Evolutionary conservation across 768 basidiomycete species (phyloP).

Genomic region (Astraeus odoratus): DNA sequence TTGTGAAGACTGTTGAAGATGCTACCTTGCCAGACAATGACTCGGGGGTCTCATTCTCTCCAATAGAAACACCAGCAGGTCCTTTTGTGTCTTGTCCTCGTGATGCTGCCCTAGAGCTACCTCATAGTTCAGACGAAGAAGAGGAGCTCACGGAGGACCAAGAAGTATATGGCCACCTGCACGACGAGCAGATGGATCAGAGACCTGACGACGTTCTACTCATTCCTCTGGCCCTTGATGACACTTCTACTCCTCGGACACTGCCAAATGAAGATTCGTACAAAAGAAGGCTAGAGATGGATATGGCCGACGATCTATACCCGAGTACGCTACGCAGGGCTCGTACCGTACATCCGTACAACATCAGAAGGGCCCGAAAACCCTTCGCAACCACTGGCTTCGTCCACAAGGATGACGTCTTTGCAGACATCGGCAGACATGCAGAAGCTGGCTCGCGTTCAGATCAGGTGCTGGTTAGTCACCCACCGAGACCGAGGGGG

Average conservation of each 20-base stretch:
- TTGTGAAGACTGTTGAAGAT: background rate
- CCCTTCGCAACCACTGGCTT: background rate
- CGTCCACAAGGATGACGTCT: no score
- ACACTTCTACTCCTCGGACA: background rate
- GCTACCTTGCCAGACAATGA: background rate
- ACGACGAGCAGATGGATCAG: background rate
- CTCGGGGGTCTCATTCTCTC: background rate
- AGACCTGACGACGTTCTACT: background rate
- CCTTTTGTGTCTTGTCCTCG: background rate
- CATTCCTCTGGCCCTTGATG: background rate
- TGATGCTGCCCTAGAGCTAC: background rate
- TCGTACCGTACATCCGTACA: background rate
- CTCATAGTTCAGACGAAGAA: background rate
- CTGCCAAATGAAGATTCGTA: background rate
- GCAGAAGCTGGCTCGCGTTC: background rate
- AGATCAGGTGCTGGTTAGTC: background rate
- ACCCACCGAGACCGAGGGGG: background rate
- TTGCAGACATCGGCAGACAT: background rate
- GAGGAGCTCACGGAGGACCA: background rate
- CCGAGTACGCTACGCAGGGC: background rate
- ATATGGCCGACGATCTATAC: background rate
- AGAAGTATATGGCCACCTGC: background rate
- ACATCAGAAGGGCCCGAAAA: background rate
- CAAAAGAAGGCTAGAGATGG: background rate
- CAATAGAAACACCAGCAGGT: background rate